A percentile compares a stretch with the other conserved stretches of the same genome.
phyloP scores from a whole-genome alignment of 108 stramenopile genomes.

The Cyclotella sp. region DNA sequence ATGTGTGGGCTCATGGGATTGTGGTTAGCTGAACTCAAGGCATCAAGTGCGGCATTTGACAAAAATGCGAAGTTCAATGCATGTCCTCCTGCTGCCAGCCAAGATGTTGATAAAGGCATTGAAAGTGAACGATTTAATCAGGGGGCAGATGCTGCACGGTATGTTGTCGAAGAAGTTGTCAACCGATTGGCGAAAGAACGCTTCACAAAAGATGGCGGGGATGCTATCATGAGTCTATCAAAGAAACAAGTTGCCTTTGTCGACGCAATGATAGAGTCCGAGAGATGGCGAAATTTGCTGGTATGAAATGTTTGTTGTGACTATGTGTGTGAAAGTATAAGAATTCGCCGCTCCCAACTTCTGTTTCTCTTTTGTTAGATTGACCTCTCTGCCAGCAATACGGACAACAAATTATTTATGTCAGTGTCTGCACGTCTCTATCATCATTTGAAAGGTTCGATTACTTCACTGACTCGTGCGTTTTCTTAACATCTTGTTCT shows the following conservation, averaged over 20 bases:
- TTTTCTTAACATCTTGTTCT: not conserved
- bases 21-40: conserved; percentile 78
- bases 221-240: conserved; percentile 72
- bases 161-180: conserved; percentile 69
- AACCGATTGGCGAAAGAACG: conserved; percentile 73
- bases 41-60: not conserved
- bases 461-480: not conserved
- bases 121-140: conserved; percentile 11
- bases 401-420: conserved; percentile 79
- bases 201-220: conserved; percentile 75
- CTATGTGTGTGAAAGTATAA: not conserved
- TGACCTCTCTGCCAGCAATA: conserved; percentile 81
- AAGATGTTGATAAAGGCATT: conserved; percentile 12
- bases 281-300: conserved; percentile 80
- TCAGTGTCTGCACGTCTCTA: not conserved
- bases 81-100: conserved; percentile 4
- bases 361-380: conserved; percentile 43
- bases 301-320: not conserved
- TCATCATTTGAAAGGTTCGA: not conserved
- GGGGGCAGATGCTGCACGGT: conserved; percentile 64
- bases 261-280: conserved; percentile 85
- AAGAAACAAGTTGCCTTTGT: conserved; percentile 77
- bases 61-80: too few relatives aligned
- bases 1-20: conserved; percentile 77
- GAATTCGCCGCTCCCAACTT: not conserved